Base-by-base conservation (phyloP, 805 yeast species). In the Teunomyces barrocoloradensis region DNA sequence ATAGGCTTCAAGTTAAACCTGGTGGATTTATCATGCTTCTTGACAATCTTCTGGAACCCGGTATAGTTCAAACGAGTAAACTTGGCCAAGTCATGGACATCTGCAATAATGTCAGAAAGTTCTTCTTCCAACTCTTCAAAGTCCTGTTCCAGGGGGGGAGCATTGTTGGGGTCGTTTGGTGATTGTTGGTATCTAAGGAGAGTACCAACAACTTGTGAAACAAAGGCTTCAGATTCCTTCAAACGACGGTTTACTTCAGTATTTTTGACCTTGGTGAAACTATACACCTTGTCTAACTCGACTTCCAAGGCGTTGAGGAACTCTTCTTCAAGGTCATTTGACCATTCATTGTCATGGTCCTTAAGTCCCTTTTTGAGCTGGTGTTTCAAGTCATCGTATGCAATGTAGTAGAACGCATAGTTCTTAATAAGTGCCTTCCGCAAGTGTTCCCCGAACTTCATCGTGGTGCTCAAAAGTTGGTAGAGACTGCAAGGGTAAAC, bases 391-490 rank as follows among this genome's bases (percentile, higher is more conserved):
- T 89, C 96, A 69, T 92, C 97, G 62, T 92, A 92, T 44, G 89
- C 79, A 57, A 92, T 84, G 66, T 94, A 94, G 70, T 94, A 94
- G 73, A 86, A 89, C 55, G 85, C 81, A 69, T 91, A 91, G 67
- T 89, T 94, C 66, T 88, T 86, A 67, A 91, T 91, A 53, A 92
- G 82, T 46, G 96, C 87, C 56, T 87, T 84, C 64, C 89, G 84
- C 58, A 92, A 78, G 60, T 89, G 96, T 66, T 91, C 96, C 28
- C 99, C 99, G 61, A 94, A 94, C 78, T 91, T 92, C 97, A 94
- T 94, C 32, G 29, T 23, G 40, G n/a, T 34, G 10, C 38, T 10
- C 13, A 27, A 18, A n/a, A 37, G 29, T 21, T n/a, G 7, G n/a
- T 5, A 23, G 9, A 10, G 13, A 37, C 7, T 21, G 12, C 9